phyloP scores from a whole-genome alignment of 2,329 filamentous ascomycete species.

The Fusarium camptoceras region DNA sequence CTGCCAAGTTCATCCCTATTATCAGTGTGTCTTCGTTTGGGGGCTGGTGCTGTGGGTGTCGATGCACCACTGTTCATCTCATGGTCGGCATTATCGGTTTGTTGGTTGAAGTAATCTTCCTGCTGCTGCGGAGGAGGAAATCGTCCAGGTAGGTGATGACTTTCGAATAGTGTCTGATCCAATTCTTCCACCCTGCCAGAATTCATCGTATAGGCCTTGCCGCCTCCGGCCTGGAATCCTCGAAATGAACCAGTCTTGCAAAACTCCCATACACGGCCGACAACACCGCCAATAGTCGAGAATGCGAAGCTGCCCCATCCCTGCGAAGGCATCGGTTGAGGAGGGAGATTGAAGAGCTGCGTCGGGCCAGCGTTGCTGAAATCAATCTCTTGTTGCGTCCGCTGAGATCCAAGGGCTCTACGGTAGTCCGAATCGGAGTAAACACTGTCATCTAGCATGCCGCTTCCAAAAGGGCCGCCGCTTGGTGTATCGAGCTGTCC shows the following conservation, averaged over 20 bases:
- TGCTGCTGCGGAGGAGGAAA: constrained; percentile 51
- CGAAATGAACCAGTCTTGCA: constrained; percentile 80
- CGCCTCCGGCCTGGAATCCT: constrained; percentile 89
- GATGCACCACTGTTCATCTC: constrained; percentile 51
- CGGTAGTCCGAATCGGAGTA: constrained; percentile 70
- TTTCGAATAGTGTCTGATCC: constrained; percentile 32
- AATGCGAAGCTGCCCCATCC: constrained; percentile 71
- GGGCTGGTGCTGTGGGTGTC: constrained; percentile 59
- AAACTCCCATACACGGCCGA: constrained; percentile 86
- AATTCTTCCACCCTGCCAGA: constrained; percentile 41
- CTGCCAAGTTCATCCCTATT: constrained; percentile 68
- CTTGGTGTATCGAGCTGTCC: constrained; percentile 65
- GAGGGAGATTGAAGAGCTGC: constrained; percentile 50
- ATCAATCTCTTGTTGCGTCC: constrained; percentile 53
- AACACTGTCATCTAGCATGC: constrained; percentile 63
- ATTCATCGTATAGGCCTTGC: constrained; percentile 73
- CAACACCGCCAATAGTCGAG: constrained; percentile 72
- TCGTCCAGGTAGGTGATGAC: constrained; percentile 45
- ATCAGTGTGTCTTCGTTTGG: constrained; percentile 67
- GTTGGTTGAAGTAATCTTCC: constrained; percentile 37
- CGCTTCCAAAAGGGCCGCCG: constrained; percentile 48
- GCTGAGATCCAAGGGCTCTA: constrained; percentile 63
- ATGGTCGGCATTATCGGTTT: constrained; percentile 42
- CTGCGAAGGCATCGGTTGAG: constrained; percentile 48
- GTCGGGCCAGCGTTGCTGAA: constrained; percentile 49